Evolutionary conservation across 2,329 filamentous ascomycete species (phyloP).

Genomic region (Fusarium hostae): DNA sequence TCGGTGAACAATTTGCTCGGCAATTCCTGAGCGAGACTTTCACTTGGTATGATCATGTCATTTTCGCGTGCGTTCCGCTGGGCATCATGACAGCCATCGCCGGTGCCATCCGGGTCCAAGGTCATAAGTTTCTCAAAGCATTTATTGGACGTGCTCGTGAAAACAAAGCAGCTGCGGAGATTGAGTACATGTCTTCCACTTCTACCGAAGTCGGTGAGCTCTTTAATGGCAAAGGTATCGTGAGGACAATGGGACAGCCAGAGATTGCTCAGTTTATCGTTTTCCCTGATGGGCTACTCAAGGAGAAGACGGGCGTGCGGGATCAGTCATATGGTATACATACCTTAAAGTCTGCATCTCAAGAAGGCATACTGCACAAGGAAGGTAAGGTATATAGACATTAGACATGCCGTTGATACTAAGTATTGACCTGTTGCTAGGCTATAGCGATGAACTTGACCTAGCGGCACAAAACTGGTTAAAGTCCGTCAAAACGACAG

Average conservation of each 20-base stretch:
- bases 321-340: background rate
- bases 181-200: background rate
- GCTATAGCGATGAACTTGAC: background rate
- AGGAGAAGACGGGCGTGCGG: too few relatives aligned
- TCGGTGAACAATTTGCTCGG: background rate
- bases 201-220: background rate
- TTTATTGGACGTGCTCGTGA: background rate
- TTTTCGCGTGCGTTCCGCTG: background rate
- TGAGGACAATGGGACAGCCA: background rate
- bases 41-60: background rate
- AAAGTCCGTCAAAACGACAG: background rate
- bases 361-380: background rate
- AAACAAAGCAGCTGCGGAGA: background rate
- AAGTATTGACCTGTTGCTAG: background rate
- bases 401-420: too few relatives aligned
- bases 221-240: background rate
- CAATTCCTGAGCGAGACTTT: background rate
- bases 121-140: fast-evolving
- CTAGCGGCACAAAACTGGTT: background rate
- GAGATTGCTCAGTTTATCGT: background rate
- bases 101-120: background rate
- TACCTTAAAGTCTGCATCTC: background rate
- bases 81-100: background rate
- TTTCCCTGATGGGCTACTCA: background rate
- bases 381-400: background rate